Base-by-base conservation (phyloP, 2,329 filamentous ascomycete genomes). In the Colletotrichum acutatum region DNA sequence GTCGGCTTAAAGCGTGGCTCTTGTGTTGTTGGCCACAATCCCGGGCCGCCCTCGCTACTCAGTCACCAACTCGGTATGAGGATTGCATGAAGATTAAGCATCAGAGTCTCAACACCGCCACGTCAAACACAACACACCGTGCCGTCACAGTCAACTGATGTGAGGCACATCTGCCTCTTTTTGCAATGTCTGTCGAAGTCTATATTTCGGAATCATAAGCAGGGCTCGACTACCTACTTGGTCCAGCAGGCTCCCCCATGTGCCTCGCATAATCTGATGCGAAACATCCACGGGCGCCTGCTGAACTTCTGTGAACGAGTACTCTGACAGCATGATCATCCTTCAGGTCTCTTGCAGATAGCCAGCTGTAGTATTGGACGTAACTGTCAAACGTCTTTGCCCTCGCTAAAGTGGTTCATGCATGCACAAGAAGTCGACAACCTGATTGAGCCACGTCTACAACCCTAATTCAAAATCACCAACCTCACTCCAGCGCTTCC, bases 1-100 rank as follows among this genome's bases (percentile, higher is more conserved):
- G 59, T n/a, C 57, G 11, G 24, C 53, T 34, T 26, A 4, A 2
- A 19, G 32, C 19, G 34, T 14, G 22, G n/a, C 42, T 34, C 7
- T 54, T 49, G 57, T 57, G 32, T 37, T 30, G 59, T 52, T 61
- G 70, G 54, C 70, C 70, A 19, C 24, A 49, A 57, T 12, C 57
- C 49, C 19, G 59, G 70, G 61, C 70, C 60, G 22, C 32, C 37
- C 37, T 70, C 32, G 66, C 66, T 66, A 65, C 66, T 60, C 56
- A 37, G 12, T 34, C 24, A 52, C 56, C 16, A 57, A 28, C 6
- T 49, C 42, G 30, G 30, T 53, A 34, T n/a, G 8, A n/a, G 19
- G 42, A 49, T 49, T 24, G 28, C 6, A 70, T 52, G 60, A 56
- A 49, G 32, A 52, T 57, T 19, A 8, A 63, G 4, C 42, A 22